A percentile compares a stretch with the other conserved stretches of the same genome.
These are phyloP conservation scores for Dimargaris cristalligena DNA, from an alignment of 192 early-diverging fungal genomes.

Conservation along the genomic window DNA sequence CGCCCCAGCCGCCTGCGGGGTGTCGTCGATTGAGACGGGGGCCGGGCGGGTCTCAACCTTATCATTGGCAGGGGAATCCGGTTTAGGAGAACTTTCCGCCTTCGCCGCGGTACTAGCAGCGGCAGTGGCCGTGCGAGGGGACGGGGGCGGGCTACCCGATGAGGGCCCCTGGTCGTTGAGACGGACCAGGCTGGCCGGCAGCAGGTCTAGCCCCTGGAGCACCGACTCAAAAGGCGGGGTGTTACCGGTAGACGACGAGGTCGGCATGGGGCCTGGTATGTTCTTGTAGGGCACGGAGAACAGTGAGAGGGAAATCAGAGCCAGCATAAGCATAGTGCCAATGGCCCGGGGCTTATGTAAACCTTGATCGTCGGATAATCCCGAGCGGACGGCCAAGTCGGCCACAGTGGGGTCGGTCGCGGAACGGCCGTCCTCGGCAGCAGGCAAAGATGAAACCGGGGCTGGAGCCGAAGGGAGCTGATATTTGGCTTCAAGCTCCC, in stretches of 20 bases:
- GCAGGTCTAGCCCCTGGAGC: not conserved
- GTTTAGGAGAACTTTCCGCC: not conserved
- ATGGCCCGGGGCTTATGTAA: slow-evolving; percentile 4
- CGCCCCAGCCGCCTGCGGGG: not conserved
- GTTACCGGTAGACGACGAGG: not conserved
- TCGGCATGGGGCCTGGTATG: not conserved
- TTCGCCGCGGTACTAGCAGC: not conserved
- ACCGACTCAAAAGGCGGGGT: not conserved
- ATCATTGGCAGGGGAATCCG: too few species aligned
- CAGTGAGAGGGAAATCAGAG: slow-evolving; percentile 70
- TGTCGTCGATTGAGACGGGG: not conserved
- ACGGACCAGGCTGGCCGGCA: too few species aligned
- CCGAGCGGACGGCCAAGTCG: not conserved
- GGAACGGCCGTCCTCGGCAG: too few species aligned
- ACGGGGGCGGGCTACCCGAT: not conserved
- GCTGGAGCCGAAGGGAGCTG: slow-evolving; percentile 12
- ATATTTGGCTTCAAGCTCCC: slow-evolving; percentile 21
- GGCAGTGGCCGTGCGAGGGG: not conserved
- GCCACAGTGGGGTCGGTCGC: slow-evolving; percentile 4
- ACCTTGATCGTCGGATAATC: not conserved
- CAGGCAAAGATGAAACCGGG: slow-evolving; percentile 12
- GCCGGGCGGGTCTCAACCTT: not conserved
- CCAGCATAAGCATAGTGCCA: slow-evolving; percentile 32
- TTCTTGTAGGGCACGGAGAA: slow-evolving; percentile 43
- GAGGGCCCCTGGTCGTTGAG: not conserved